These are phyloP conservation scores for Lactifluus pinguis DNA, from an alignment of 768 basidiomycete genomes.

Conservation along the genomic window DNA sequence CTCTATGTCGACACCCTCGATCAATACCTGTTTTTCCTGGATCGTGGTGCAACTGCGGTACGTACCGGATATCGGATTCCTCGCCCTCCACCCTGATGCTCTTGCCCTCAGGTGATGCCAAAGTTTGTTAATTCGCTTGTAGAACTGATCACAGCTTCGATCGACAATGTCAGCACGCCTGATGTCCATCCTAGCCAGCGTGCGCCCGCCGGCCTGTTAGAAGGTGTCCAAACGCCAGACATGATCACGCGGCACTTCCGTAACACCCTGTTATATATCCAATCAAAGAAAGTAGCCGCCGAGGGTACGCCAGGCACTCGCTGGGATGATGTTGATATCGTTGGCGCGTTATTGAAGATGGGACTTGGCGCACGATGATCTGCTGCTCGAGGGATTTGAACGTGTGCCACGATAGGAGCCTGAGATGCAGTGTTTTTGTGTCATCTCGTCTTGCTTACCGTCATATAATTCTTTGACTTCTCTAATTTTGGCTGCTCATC, in stretches of 20 bases:
- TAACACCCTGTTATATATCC: slow-evolving; percentile 80
- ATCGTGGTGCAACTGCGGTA: slow-evolving; percentile 86
- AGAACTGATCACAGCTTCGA: slow-evolving; percentile 88
- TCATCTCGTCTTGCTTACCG: slow-evolving; percentile 12
- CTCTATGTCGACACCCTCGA: slow-evolving; percentile 95
- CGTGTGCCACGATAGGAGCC: slow-evolving; percentile 1
- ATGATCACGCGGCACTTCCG: slow-evolving; percentile 92
- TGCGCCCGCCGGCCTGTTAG: slow-evolving; percentile 81
- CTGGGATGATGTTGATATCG: slow-evolving; percentile 86
- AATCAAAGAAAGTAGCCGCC: slow-evolving; percentile 56
- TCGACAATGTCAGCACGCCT: slow-evolving; percentile 82
- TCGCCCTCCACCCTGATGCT: not conserved
- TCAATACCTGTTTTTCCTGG: slow-evolving; percentile 92
- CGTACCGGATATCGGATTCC: slow-evolving; percentile 25
- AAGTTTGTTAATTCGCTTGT: slow-evolving; percentile 97
- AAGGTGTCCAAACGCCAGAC: slow-evolving; percentile 86
- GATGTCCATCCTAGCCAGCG: slow-evolving; percentile 86
- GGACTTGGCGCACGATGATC: slow-evolving; percentile 29
- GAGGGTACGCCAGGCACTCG: slow-evolving; percentile 34
- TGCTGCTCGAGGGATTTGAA: not conserved
- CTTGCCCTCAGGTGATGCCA: slow-evolving; percentile 62
- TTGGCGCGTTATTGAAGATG: slow-evolving; percentile 86
- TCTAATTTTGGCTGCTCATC: not conserved
- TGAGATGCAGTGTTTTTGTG: slow-evolving; percentile 1
- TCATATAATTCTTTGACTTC: not conserved